Conservation (phyloP, 306 rosid genomes). For the Pyrus bretschneideri region DNA sequence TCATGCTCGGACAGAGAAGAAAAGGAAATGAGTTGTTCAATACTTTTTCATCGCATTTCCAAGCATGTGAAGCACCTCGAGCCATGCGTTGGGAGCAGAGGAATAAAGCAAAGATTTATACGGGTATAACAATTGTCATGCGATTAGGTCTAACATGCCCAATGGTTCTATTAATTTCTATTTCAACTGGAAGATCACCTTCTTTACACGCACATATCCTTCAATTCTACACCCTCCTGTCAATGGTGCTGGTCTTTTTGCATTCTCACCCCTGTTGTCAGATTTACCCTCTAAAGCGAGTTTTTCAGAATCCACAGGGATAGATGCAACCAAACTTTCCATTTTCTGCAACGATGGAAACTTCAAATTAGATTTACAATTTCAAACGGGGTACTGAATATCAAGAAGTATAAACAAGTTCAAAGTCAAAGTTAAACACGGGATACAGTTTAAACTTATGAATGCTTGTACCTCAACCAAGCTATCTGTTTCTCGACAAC, state of each 20-base stretch:
- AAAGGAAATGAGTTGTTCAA: background rate
- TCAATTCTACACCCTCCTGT: conserved; percentile 90
- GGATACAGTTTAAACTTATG: conserved; percentile 11
- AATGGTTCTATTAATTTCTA: background rate
- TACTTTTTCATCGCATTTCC: background rate
- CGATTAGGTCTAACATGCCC: background rate
- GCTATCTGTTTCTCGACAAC: conserved; percentile 81
- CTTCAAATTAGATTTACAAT: conserved; percentile 21
- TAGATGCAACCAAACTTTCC: conserved; percentile 59
- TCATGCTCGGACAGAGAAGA: background rate
- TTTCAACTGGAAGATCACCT: conserved; percentile 33
- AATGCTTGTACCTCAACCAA: conserved; percentile 59
- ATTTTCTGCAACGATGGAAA: conserved; percentile 45
- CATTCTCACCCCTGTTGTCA: conserved; percentile 30
- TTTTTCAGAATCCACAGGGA: conserved; percentile 48
- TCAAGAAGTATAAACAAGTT: background rate
- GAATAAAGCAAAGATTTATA: background rate
- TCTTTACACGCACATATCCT: conserved; percentile 89
- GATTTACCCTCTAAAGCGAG: conserved; percentile 58
- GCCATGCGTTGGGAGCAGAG: background rate
- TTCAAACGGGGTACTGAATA: conserved; percentile 12
- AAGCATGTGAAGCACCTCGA: background rate
- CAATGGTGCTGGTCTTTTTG: conserved; percentile 79
- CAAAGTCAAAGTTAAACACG: conserved; percentile 2
- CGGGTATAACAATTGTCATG: background rate